Evolutionary conservation across 345 rosid species (phyloP), one percentile per base, ranked within the genome.

Genomic region (Gossypium raimondii): DNA sequence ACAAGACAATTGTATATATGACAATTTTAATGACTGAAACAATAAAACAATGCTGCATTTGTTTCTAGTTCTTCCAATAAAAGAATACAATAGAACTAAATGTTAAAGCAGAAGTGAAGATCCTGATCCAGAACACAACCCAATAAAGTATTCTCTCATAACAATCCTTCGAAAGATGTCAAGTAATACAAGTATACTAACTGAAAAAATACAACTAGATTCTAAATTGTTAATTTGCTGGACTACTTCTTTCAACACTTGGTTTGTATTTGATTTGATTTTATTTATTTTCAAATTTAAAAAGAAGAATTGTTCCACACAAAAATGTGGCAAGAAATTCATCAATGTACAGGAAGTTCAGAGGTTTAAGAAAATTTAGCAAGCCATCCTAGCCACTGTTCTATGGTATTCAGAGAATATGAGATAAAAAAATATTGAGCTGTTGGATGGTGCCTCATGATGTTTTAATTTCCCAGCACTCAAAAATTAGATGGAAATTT

Each of bases 21-120:
- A 11, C 24, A 67, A 16, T 2, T 27, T 25, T 29, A 41, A 51
- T 69, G 10, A 51, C 14, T 17, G 44, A 58, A 17, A 67, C 43
- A 71, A 53, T 41, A 67, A 12, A 51, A 63, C 38, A 73, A 9
- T 60, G 70, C 75, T 20, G 6, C 64, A 20, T 60, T 63, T 61
- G 38, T 48, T 68, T 52, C 68, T 52, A n/a, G 56, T 69, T 55
- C 41, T 70, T 34, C 53, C 61, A 27, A 12, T 50, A 14, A 20
- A 59, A 66, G 38, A 45, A 56, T 27, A 55, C 16, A 69, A 56
- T 9, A 9, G 6, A 27, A 7, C 34, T 4, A 16, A 56, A 58
- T 57, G 51, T 52, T 52, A 75, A 53, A 41, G 17, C 27, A 1
- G 11, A 65, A 62, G 2, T 14, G 22, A 53, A 41, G 12, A 11